Conservation (phyloP, 1,284 basidiomycete genomes). For the Sporisorium exsertum region DNA sequence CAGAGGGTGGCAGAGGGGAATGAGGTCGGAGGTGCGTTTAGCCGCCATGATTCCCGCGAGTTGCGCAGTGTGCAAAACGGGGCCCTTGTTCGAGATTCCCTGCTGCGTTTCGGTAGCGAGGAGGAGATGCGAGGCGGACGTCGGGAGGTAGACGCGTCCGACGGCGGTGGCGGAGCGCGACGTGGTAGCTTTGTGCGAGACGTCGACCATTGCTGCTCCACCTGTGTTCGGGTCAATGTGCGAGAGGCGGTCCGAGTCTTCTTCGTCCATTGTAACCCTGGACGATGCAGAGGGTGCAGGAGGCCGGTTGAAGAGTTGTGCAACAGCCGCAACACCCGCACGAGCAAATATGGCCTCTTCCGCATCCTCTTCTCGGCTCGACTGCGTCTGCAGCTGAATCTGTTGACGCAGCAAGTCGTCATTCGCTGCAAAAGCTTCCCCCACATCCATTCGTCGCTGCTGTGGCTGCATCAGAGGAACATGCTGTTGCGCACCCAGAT, state of each 20-base stretch:
- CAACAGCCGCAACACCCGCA: constrained; percentile 39
- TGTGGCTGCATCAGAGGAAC: not conserved
- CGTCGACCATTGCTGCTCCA: constrained; percentile 82
- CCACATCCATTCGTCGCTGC: not conserved
- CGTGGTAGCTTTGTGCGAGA: constrained; percentile 77
- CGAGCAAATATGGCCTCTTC: constrained; percentile 40
- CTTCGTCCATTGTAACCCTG: not conserved
- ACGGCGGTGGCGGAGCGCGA: constrained; percentile 79
- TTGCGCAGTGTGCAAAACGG: constrained; percentile 76
- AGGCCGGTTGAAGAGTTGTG: not conserved
- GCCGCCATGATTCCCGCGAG: constrained; percentile 87
- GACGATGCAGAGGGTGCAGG: not conserved
- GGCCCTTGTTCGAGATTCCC: constrained; percentile 65
- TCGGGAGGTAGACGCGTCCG: constrained; percentile 80
- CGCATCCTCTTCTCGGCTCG: not conserved
- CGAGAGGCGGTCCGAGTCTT: constrained; percentile 69
- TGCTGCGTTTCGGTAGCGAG: constrained; percentile 70
- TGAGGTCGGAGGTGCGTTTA: constrained; percentile 77
- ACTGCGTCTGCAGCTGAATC: constrained; percentile 7
- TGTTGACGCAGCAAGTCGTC: constrained; percentile 27
- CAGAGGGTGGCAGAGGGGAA: constrained; percentile 86
- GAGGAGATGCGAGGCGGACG: constrained; percentile 75
- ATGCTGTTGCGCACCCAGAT: constrained; percentile 15
- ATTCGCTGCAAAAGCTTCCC: constrained; percentile 31
- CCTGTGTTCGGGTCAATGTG: constrained; percentile 78